These are phyloP conservation scores for Hericium alpestre DNA, from an alignment of 768 basidiomycete genomes.

Conservation along the genomic window DNA sequence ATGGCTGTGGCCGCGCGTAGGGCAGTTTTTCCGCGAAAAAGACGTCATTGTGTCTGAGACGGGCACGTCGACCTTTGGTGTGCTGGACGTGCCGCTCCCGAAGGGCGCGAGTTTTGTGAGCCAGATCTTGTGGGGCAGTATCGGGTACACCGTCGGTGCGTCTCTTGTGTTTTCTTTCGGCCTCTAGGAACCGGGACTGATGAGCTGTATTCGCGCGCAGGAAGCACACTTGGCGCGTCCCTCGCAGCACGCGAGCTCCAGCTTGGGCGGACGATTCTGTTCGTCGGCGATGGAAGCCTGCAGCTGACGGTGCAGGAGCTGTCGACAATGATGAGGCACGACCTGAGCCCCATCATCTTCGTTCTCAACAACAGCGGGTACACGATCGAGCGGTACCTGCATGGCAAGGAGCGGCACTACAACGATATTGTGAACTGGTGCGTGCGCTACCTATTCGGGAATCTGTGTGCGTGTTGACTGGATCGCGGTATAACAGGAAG, in stretches of 20 bases:
- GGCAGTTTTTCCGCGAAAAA: conserved; percentile 55
- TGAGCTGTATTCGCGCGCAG: conserved; percentile 16
- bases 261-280: conserved; percentile 64
- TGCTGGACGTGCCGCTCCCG: conserved; percentile 73
- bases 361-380: conserved; percentile 76
- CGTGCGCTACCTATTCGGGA: conserved; percentile 5
- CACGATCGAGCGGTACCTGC: conserved; percentile 75
- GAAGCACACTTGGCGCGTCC: conserved; percentile 69
- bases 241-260: conserved; percentile 61
- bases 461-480: neutral
- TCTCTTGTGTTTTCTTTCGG: neutral
- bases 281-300: conserved; percentile 79
- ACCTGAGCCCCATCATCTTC: conserved; percentile 75
- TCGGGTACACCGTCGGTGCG: conserved; percentile 65
- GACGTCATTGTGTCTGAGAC: conserved; percentile 87
- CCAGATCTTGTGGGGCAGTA: conserved; percentile 86
- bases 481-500: conserved; percentile 28
- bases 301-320: conserved; percentile 77
- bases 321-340: conserved; percentile 69
- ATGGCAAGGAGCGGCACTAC: conserved; percentile 63
- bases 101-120: conserved; percentile 52
- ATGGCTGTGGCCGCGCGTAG: conserved; percentile 78
- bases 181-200: neutral
- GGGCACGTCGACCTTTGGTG: conserved; percentile 79
- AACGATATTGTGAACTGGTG: conserved; percentile 78